Evolutionary conservation across 495 filamentous ascomycete genomes (phyloP), one percentile per base, ranked within the genome.

Genomic region (Penicillium silybi): DNA sequence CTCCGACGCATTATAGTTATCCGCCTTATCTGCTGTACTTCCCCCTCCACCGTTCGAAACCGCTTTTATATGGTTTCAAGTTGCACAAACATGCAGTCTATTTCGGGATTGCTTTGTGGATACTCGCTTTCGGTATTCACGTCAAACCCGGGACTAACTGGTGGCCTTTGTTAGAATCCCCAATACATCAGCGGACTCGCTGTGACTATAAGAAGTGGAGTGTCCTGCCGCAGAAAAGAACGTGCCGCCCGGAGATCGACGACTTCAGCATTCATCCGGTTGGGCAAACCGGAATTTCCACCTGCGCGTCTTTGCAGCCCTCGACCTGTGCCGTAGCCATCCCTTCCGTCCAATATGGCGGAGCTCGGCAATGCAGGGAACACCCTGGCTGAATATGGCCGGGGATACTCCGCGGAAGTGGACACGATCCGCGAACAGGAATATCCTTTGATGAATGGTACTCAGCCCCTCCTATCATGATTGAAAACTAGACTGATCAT

Each of bases 401-500:
- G 47, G 39, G 58, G 73, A 43, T 95, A 95, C 69, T 85, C 86
- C 53, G 63, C 65, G 25, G 69, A 78, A 56, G 76, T 96, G 32
- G 87, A 93, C 59, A 61, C 56, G 7, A 79, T 95, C 47, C 80
- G 92, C 53, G 67, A 78, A 19, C 60, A 72, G 3, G 88, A 97
- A 59, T 97, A 90, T 73, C 92, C 92, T 26, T 85, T 89, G 78
- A 75, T 96, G n/a, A 77, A 80, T 66, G 86, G 91, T 89, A 73
- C 17, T 23, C 19, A 13, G 16, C 17, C 16, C 29, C 11, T 37
- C n/a, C n/a, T 22, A 19, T 9, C n/a, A n/a, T 35, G 13, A 13
- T 43, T 41, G 1, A 20, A n/a, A 18, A 29, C 35, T 25, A 27
- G 32, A 19, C 35, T 60, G 8, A 56, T 43, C 4, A 16, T 41